Conservation (phyloP, 495 filamentous ascomycete genomes). For the Aspergillus wentii region DNA sequence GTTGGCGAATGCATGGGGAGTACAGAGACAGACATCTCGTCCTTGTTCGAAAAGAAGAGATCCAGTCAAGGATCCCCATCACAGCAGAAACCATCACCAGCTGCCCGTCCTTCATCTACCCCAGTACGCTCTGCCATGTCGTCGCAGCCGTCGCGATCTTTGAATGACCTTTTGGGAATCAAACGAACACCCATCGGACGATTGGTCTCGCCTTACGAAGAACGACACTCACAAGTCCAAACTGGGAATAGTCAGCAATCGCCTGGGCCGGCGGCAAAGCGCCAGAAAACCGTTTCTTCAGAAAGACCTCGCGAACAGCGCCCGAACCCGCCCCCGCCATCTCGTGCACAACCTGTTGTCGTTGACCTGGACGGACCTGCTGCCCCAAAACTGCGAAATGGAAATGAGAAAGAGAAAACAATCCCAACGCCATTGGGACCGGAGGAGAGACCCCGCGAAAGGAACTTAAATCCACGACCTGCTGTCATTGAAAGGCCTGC, state of each 20-base stretch:
- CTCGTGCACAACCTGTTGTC: too few species aligned
- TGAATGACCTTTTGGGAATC: constrained; percentile 56
- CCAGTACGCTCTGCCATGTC: constrained; percentile 19
- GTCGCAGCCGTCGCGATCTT: constrained; percentile 39
- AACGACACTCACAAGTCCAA: constrained; percentile 18
- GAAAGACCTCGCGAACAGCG: constrained; percentile 2
- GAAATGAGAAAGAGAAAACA: too few species aligned
- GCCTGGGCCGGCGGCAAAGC: constrained; percentile 40
- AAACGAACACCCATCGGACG: constrained; percentile 44
- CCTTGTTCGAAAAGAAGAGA: constrained; percentile 60
- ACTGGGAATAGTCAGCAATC: constrained; percentile 12
- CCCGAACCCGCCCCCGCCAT: too few species aligned
- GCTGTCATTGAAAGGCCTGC: too few species aligned
- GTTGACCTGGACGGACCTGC: neutral
- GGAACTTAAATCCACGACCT: too few species aligned
- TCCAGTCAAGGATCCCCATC: constrained; percentile 20
- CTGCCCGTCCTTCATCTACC: constrained; percentile 14
- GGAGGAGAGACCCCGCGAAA: too few species aligned
- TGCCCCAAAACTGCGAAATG: neutral
- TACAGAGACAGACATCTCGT: constrained; percentile 70
- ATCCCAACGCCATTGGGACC: too few species aligned
- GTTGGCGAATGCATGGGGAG: constrained; percentile 69
- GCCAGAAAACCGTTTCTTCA: constrained; percentile 29
- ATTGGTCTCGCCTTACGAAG: constrained; percentile 46
- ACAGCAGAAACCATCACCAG: constrained; percentile 6